Evolutionary conservation across 2,329 filamentous ascomycete genomes (phyloP).

Genomic region (Amesomyces nigricolor): DNA sequence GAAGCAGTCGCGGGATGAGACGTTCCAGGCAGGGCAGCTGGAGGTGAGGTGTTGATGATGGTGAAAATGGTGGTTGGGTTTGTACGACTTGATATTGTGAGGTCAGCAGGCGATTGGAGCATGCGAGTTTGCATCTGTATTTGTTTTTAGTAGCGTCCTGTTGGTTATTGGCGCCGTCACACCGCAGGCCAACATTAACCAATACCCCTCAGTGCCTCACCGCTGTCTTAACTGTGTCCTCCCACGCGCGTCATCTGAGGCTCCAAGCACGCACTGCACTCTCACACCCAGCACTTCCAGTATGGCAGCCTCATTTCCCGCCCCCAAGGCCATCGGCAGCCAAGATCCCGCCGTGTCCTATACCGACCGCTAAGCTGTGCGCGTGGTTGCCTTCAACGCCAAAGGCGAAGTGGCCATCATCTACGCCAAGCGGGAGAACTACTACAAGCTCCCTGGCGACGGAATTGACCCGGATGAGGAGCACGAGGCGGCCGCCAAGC

Average conservation of each 20-base stretch:
- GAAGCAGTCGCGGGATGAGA: constrained; percentile 85
- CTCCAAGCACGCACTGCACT: too few relatives aligned
- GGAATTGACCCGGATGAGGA: constrained; percentile 11
- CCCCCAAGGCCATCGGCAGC: not conserved
- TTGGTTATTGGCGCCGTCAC: too few relatives aligned
- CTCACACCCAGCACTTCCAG: too few relatives aligned
- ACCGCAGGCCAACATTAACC: too few relatives aligned
- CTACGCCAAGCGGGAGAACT: constrained; percentile 10
- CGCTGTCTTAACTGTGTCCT: too few relatives aligned
- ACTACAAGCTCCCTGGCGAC: constrained; percentile 16
- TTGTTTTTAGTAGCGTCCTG: too few relatives aligned
- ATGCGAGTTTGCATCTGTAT: too few relatives aligned
- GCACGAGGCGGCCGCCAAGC: constrained; percentile 1
- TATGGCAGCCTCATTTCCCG: too few relatives aligned
- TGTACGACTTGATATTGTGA: not conserved
- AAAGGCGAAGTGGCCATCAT: constrained; percentile 7
- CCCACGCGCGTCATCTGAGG: too few relatives aligned
- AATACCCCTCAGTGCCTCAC: too few relatives aligned
- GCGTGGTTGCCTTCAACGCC: constrained; percentile 10
- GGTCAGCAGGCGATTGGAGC: not conserved
- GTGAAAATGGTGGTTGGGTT: not conserved
- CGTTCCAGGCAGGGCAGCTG: constrained; percentile 37
- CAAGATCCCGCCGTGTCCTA: not conserved
- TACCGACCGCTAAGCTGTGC: constrained; percentile 1
- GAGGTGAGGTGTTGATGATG: constrained; percentile 1